Conservation (phyloP, 176 grass and related monocot species). For the Pharus latifolius region DNA sequence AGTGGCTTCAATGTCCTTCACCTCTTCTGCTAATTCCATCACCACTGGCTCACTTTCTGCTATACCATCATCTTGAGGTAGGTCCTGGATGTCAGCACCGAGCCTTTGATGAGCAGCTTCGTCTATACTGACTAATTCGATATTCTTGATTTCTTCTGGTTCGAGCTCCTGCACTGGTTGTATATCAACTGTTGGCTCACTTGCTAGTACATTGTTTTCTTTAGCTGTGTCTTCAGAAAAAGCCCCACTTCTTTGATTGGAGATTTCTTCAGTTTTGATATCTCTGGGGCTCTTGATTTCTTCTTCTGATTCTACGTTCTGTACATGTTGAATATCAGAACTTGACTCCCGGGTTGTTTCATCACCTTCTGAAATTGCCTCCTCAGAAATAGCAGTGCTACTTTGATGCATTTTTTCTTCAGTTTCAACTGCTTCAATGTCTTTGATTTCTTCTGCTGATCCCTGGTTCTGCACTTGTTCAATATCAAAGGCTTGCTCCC, state of each 20-base stretch:
- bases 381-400: constrained; percentile 11
- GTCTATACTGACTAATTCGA: background rate
- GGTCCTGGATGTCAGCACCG: background rate
- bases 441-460: constrained; percentile 13
- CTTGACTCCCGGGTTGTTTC: background rate
- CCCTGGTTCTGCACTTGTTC: constrained; percentile 9
- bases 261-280: constrained; percentile 10
- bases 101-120: background rate
- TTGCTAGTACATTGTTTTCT: background rate
- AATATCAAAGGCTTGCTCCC: background rate
- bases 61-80: background rate
- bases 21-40: background rate
- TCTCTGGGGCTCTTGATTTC: constrained; percentile 2
- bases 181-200: background rate
- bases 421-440: background rate
- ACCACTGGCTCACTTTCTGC: background rate
- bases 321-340: constrained; percentile 8
- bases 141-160: constrained; percentile 9
- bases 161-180: background rate
- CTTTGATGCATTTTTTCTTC: background rate
- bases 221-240: constrained; percentile 10
- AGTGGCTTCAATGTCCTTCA: constrained; percentile 1
- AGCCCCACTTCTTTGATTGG: background rate
- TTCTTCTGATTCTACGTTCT: constrained; percentile 3
- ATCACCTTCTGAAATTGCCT: constrained; percentile 3